Conservation (phyloP, 306 rosid genomes). For the Rosa persica region DNA sequence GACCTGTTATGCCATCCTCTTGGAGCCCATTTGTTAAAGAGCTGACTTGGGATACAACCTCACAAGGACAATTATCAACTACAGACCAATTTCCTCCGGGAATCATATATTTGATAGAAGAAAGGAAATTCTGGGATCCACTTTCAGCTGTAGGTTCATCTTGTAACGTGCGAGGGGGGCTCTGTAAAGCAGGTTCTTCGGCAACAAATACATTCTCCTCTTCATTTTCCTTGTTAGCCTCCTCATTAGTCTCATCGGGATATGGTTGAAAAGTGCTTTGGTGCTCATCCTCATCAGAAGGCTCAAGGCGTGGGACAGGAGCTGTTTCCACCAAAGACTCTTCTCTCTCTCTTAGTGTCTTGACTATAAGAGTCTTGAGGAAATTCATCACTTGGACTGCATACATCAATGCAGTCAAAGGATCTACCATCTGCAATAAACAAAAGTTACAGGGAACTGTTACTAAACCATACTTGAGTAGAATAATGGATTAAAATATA, state of each 20-base stretch:
- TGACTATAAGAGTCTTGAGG: constrained; percentile 78
- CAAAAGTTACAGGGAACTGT: constrained; percentile 24
- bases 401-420: constrained; percentile 97
- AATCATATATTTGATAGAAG: constrained; percentile 44
- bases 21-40: constrained; percentile 49
- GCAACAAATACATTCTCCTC: constrained; percentile 43
- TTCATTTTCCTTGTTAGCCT: constrained; percentile 44
- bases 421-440: constrained; percentile 76
- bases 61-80: constrained; percentile 63
- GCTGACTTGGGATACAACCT: constrained; percentile 59
- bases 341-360: constrained; percentile 73
- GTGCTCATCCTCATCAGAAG: constrained; percentile 69
- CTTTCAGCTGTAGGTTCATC: constrained; percentile 35
- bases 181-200: constrained; percentile 49
- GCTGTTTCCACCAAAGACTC: constrained; percentile 61
- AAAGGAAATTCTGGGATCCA: constrained; percentile 43
- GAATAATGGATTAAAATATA: constrained; percentile 4
- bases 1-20: constrained; percentile 31
- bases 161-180: constrained; percentile 35
- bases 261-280: constrained; percentile 50
- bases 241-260: constrained; percentile 29
- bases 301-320: constrained; percentile 49
- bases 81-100: constrained; percentile 52
- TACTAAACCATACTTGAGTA: constrained; percentile 20
- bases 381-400: constrained; percentile 99